A percentile compares a stretch with the other conserved stretches of the same genome.
These are phyloP conservation scores for Centella asiatica DNA, from an alignment of 129 eudicot genomes.

Conservation along the genomic window DNA sequence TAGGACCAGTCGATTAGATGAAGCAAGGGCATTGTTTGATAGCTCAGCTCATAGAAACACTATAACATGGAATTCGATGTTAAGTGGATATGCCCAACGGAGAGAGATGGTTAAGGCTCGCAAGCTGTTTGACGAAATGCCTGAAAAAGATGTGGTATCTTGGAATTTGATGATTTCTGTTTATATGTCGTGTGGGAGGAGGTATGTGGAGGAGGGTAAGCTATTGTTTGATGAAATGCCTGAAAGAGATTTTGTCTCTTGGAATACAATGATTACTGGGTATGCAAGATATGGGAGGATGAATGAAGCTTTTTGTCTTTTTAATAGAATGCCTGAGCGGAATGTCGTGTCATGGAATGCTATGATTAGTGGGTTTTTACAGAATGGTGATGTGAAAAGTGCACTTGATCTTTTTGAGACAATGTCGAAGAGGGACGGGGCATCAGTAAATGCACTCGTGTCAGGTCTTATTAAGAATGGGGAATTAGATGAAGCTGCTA, in stretches of 20 bases:
- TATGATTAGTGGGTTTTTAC: slow-evolving; percentile 36
- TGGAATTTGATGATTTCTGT: not conserved
- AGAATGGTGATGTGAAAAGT: slow-evolving; percentile 33
- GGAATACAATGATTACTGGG: slow-evolving; percentile 8
- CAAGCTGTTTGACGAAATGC: slow-evolving; percentile 35
- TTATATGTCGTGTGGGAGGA: slow-evolving; percentile 2
- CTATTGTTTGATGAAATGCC: slow-evolving; percentile 5
- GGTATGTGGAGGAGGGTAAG: slow-evolving; percentile 6
- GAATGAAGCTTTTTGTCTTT: not conserved
- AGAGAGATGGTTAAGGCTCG: slow-evolving; percentile 39
- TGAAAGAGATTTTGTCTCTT: not conserved
- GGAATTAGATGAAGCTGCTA: slow-evolving; percentile 29
- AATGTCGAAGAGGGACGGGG: slow-evolving; percentile 20
- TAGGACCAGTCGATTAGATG: slow-evolving; percentile 18
- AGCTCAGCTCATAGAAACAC: slow-evolving; percentile 24
- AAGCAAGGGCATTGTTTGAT: slow-evolving; percentile 38
- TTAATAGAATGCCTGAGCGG: slow-evolving; percentile 6
- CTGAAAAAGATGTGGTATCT: slow-evolving; percentile 17
- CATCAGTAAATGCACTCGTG: slow-evolving; percentile 36
- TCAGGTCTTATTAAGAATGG: slow-evolving; percentile 18
- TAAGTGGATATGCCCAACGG: slow-evolving; percentile 39
- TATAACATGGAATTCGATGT: slow-evolving; percentile 51
- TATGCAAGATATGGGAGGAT: not conserved
- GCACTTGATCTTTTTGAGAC: slow-evolving; percentile 21
- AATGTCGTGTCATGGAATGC: slow-evolving; percentile 29